Evolutionary conservation across 306 rosid genomes (phyloP).

Genomic region (Cucurbita pepo): DNA sequence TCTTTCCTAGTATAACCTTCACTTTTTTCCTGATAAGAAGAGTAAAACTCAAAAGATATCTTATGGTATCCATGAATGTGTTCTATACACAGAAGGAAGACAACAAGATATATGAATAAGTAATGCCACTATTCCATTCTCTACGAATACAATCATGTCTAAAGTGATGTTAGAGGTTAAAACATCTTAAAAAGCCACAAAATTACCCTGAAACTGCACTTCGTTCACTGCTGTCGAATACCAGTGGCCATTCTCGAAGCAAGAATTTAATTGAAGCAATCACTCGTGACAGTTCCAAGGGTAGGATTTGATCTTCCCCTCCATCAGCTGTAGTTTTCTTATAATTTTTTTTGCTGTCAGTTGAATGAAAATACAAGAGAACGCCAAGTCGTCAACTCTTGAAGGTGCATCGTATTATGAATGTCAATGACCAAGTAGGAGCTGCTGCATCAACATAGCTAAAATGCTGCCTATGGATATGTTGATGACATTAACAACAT

Average conservation of each 20-base stretch:
- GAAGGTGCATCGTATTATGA: slow-evolving; percentile 10
- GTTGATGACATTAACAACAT: slow-evolving; percentile 77
- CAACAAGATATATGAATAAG: not conserved
- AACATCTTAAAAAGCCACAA: not conserved
- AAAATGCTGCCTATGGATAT: slow-evolving; percentile 74
- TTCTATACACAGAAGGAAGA: not conserved
- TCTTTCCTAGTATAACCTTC: not conserved
- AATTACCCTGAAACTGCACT: not conserved
- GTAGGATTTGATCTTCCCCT: not conserved
- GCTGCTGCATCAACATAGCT: slow-evolving; percentile 79
- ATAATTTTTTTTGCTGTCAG: not conserved
- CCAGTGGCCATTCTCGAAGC: not conserved
- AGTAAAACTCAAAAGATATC: too few relatives aligned
- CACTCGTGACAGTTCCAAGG: not conserved
- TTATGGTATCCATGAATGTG: too few relatives aligned
- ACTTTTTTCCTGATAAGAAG: too few relatives aligned
- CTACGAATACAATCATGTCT: not conserved
- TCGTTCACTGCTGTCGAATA: not conserved
- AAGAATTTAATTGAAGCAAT: not conserved
- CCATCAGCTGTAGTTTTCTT: not conserved
- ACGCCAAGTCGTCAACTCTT: not conserved
- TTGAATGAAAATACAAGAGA: not conserved
- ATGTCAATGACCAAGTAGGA: slow-evolving; percentile 28
- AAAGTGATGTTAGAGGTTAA: not conserved
- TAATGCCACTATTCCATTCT: not conserved